Evolutionary conservation across 345 rosid species (phyloP).

Genomic region (Citrus cavaleriei): DNA sequence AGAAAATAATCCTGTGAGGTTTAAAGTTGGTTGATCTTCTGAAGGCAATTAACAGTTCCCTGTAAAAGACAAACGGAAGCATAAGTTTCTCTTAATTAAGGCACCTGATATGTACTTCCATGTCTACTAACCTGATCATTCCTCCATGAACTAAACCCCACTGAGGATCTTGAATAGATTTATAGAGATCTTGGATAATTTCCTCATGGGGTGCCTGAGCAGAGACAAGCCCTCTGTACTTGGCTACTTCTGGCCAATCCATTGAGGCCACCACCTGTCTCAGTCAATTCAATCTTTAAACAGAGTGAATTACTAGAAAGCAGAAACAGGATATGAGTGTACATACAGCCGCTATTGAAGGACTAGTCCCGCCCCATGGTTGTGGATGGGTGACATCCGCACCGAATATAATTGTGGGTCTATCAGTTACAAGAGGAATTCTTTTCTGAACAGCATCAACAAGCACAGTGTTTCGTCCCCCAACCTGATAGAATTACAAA

Average conservation of each 20-base stretch:
- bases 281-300: constrained; percentile 1
- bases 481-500: constrained; percentile 43
- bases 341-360: constrained; percentile 84
- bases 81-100: neutral
- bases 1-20: constrained; percentile 65
- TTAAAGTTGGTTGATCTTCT: constrained; percentile 30
- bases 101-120: neutral
- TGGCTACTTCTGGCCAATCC: constrained; percentile 86
- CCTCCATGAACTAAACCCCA: constrained; percentile 36
- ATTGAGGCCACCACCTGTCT: constrained; percentile 77
- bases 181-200: constrained; percentile 66
- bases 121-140: constrained; percentile 49
- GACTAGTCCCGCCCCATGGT: constrained; percentile 21
- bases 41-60: constrained; percentile 57
- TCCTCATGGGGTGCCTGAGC: constrained; percentile 61
- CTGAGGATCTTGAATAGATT: constrained; percentile 24
- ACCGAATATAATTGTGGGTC: constrained; percentile 49
- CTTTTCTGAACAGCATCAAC: constrained; percentile 45
- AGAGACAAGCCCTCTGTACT: constrained; percentile 66
- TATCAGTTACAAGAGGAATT: constrained; percentile 46
- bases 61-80: constrained; percentile 17
- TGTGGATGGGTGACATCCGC: constrained; percentile 63
- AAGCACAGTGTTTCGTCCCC: constrained; percentile 68
- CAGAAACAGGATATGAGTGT: neutral
- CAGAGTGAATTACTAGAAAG: neutral